Evolutionary conservation across 306 rosid species (phyloP), one percentile per base, ranked within the genome.

Genomic region (Rosa rugosa): DNA sequence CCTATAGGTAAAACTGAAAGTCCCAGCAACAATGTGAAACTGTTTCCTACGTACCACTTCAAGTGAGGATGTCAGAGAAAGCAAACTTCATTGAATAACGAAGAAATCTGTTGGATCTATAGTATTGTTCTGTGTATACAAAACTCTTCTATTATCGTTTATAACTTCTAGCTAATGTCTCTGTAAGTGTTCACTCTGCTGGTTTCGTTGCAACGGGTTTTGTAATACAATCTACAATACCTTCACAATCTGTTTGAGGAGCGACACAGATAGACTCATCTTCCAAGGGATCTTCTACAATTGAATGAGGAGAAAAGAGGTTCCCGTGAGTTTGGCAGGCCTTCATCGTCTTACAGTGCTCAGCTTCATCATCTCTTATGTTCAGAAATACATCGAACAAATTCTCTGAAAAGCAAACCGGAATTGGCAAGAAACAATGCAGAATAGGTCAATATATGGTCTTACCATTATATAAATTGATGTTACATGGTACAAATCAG

Each of bases 261-360:
- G 51, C 46, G 60, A 50, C 41, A 47, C 89, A 87, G 51, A 3
- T 76, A 50, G 90, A 25, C 67, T 75, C 90, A 23, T 85, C 91
- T 73, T 83, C 88, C 27, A 71, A 75, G 1, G 78, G 71, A 11
- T 79, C 87, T 84, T 82, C 97, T 9, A 80, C 50, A 77, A 38
- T 77, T 2, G 99, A 86, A 88, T 92, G 99, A 65, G 99, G 98
- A 25, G 98, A 95, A 75, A 89, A 87, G 77, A 95, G 97, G 86
- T 90, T 95, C 73, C 99, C 99, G 14, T 78, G 87, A 68, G 89
- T 91, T 85, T 95, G 99, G 72, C 99, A 95, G 78, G 97, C 99
- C 87, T 77, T 95, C 99, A 95, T 95, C 4, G 99, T 93, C 88
- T 95, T 95, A 56, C 99, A 95, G 75, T 95, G 99, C 80, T 95